Evolutionary conservation across 2,329 filamentous ascomycete genomes (phyloP), one percentile per base, ranked within the genome.

Genomic region (Penicillium sp.): DNA sequence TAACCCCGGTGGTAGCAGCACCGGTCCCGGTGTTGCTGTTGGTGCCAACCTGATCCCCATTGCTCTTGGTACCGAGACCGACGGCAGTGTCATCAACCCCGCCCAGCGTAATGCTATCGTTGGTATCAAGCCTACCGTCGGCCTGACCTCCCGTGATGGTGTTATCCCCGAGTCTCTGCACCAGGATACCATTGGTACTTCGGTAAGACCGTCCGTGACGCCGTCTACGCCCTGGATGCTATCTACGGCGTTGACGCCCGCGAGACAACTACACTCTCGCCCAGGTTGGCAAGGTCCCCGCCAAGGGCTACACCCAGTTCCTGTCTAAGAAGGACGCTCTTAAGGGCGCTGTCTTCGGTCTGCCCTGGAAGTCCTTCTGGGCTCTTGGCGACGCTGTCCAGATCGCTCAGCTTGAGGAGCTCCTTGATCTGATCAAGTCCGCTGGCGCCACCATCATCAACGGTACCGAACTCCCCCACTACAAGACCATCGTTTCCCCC

Each of bases 311-410:
- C 64, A 65, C 78, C 0, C 78, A 82, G 52, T 86, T 80, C 57
- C 71, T 90, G 8, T 75, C 79, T 2, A 75, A 78, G 54, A 83
- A 79, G 55, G 67, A 74, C 1, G 78, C 80, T 1, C 79, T 91
- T 0, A 75, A 81, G 61, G 83, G 81, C 8, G 87, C 86, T 7
- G 80, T 76, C 0, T 90, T 92, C 54, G 89, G 88, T 6, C 73
- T 92, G 0, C 88, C 89, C 0, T 90, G 88, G 88, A 71, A 83
- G 41, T 85, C 82, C 60, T 88, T 91, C 73, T 92, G 88, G 89
- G 75, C 80, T 0, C 75, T 85, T 44, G 83, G 84, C 0, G 79
- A 85, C 41, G 61, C 71, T 2, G 79, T 83, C 35, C 85, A 89
- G 70, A 78, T 81, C 51, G 61, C 74, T 0, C 75, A 79, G 6